Base-by-base conservation (phyloP, 2,329 filamentous ascomycete species). In the Periconia macrospinosa region DNA sequence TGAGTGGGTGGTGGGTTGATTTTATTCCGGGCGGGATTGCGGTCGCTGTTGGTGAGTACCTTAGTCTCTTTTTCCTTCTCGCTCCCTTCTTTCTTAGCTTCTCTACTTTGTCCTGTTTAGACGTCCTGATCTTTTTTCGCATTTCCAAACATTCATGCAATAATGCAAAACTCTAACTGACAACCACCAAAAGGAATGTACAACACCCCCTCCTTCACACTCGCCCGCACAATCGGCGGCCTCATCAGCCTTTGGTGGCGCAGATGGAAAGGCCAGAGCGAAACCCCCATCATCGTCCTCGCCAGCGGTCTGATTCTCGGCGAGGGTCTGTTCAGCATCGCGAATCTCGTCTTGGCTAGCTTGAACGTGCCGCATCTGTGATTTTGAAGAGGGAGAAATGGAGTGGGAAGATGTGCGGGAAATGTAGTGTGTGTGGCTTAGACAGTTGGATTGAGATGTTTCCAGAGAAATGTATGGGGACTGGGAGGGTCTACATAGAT, bases 151-250 rank as follows among this genome's bases (percentile, higher is more conserved):
- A n/a, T n/a, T n/a, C n/a, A n/a, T n/a, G n/a, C n/a, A n/a, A n/a
- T n/a, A n/a, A n/a, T n/a, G n/a, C n/a, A 13, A 2, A 9, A 18
- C 15, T n/a, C 37, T 37, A 42, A 41, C 50, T 27, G 35, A 53
- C 41, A 27, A n/a, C 14, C 62, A n/a, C 15, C 62, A 88, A 27
- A 27, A 27, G 89, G 94, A 46, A 99, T 99, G 86, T 99, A 97
- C 76, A 99, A 97, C 66, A 91, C 93, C 0, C 94, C 94, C 0
- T 96, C 91, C 0, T 99, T 99, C 70, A 99, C 94, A 0, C 79
- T 99, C 37, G 92, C 94, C 0, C 81, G 94, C 57, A 90, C 91
- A 0, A 85, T 91, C 10, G 94, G 94, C 2, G 94, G 94, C 0
- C 58, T 87, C 42, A 75, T 88, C 49, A 87, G 85, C 58, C 92